Evolutionary conservation across 2,329 filamentous ascomycete species (phyloP).

Genomic region (Xylariaceae sp.): DNA sequence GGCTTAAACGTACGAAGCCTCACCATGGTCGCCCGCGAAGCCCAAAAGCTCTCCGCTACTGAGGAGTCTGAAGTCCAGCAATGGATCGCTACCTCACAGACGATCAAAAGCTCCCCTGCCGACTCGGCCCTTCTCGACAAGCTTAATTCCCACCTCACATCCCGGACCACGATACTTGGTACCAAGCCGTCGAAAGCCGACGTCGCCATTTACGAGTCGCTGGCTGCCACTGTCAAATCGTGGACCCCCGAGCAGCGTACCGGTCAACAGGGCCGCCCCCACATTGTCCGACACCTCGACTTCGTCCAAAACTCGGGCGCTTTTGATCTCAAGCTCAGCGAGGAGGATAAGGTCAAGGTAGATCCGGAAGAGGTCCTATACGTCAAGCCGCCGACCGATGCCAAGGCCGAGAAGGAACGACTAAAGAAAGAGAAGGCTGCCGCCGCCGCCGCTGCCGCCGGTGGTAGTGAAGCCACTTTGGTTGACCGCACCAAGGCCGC

Average conservation of each 20-base stretch:
- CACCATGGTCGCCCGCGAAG: slow-evolving; percentile 62
- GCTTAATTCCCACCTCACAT: slow-evolving; percentile 81
- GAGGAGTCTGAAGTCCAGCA: slow-evolving; percentile 85
- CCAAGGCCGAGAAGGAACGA: slow-evolving; percentile 92
- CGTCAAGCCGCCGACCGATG: slow-evolving; percentile 81
- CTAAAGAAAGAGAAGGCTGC: slow-evolving; percentile 93
- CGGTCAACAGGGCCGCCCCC: slow-evolving; percentile 80
- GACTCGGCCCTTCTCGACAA: slow-evolving; percentile 66
- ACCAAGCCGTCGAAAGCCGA: slow-evolving; percentile 86
- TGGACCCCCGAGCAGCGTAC: slow-evolving; percentile 86
- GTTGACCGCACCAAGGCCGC: slow-evolving; percentile 58
- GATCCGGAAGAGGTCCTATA: slow-evolving; percentile 77
- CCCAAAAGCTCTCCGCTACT: slow-evolving; percentile 65
- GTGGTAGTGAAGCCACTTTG: slow-evolving; percentile 41
- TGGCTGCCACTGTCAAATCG: slow-evolving; percentile 68
- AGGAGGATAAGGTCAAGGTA: slow-evolving; percentile 70
- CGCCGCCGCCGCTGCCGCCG: slow-evolving; percentile 50
- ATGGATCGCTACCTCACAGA: slow-evolving; percentile 75
- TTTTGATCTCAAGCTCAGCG: slow-evolving; percentile 62
- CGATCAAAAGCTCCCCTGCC: slow-evolving; percentile 57
- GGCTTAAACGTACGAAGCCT: slow-evolving; percentile 36
- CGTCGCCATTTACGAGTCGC: slow-evolving; percentile 71
- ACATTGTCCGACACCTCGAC: slow-evolving; percentile 87
- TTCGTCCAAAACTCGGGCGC: slow-evolving; percentile 89
- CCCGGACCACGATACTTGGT: slow-evolving; percentile 83